A percentile compares a stretch with the other conserved stretches of the same genome.
Evolutionary conservation across 2,329 filamentous ascomycete genomes (phyloP).

Genomic region (Aspergillus novofumigatus): DNA sequence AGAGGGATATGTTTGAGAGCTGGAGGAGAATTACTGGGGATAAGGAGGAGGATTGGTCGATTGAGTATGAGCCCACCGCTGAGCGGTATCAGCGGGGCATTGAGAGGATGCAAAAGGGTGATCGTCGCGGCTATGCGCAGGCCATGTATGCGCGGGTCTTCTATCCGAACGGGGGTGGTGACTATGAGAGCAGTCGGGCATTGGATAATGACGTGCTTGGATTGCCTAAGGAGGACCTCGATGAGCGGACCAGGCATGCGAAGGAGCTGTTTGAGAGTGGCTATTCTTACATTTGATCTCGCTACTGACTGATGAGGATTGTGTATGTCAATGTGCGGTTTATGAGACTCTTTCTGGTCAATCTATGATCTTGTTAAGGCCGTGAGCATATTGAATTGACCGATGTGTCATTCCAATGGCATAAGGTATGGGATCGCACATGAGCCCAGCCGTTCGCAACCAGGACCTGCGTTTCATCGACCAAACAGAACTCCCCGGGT

Average conservation of each 20-base stretch:
- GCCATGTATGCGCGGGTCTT: constrained; percentile 56
- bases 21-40: constrained; percentile 54
- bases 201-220: constrained; percentile 50
- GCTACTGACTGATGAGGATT: too few species aligned
- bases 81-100: constrained; percentile 47
- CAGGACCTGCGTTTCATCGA: too few species aligned
- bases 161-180: constrained; percentile 36
- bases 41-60: constrained; percentile 57
- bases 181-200: constrained; percentile 36
- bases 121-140: constrained; percentile 41
- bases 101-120: constrained; percentile 41
- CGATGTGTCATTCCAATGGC: too few species aligned
- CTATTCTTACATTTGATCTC: not conserved
- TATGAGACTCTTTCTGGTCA: not conserved
- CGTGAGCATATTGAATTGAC: too few species aligned
- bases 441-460: too few species aligned
- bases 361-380: not conserved
- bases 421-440: too few species aligned
- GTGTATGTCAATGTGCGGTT: too few species aligned
- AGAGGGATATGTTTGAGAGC: constrained; percentile 61
- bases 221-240: constrained; percentile 55
- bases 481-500: too few species aligned
- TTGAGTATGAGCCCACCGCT: constrained; percentile 45
- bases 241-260: constrained; percentile 50
- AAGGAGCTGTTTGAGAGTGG: not conserved